Conservation (phyloP, 768 basidiomycete species). For the Boletus fagicola region DNA sequence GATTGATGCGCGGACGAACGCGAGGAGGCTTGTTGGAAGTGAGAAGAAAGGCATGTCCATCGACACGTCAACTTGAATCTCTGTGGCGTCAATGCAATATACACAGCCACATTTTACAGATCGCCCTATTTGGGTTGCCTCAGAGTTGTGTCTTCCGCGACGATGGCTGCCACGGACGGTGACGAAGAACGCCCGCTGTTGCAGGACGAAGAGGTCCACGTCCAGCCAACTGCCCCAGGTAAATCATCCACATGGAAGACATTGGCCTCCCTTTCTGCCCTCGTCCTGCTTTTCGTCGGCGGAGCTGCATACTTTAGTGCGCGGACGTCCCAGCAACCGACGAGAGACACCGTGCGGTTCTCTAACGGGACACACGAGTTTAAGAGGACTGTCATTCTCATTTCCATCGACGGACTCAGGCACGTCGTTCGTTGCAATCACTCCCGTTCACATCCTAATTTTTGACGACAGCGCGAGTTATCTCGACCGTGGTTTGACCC, state of each 20-base stretch:
- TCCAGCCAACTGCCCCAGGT: background rate
- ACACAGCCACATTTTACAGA: constrained; percentile 25
- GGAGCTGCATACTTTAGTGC: constrained; percentile 12
- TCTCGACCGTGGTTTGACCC: constrained; percentile 80
- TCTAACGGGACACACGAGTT: constrained; percentile 86
- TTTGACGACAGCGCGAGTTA: constrained; percentile 67
- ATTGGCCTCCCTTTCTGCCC: constrained; percentile 9
- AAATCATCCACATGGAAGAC: constrained; percentile 7
- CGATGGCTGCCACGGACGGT: constrained; percentile 3
- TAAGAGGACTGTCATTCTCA: constrained; percentile 75
- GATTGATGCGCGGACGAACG: constrained; percentile 13
- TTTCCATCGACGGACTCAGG: constrained; percentile 88
- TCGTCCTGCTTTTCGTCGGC: constrained; percentile 17
- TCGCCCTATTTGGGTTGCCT: background rate
- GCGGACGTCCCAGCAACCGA: background rate
- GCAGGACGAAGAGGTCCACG: constrained; percentile 11
- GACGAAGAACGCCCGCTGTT: constrained; percentile 32
- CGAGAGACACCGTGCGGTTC: constrained; percentile 33
- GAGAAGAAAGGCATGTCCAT: background rate
- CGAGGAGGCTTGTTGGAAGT: constrained; percentile 2
- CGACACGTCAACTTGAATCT: background rate
- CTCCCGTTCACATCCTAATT: constrained; percentile 1
- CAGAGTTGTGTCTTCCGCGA: background rate
- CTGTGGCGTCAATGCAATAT: background rate
- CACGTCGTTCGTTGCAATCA: constrained; percentile 28